Conservation (phyloP, 306 rosid genomes). For the Mimosa bimucronata region DNA sequence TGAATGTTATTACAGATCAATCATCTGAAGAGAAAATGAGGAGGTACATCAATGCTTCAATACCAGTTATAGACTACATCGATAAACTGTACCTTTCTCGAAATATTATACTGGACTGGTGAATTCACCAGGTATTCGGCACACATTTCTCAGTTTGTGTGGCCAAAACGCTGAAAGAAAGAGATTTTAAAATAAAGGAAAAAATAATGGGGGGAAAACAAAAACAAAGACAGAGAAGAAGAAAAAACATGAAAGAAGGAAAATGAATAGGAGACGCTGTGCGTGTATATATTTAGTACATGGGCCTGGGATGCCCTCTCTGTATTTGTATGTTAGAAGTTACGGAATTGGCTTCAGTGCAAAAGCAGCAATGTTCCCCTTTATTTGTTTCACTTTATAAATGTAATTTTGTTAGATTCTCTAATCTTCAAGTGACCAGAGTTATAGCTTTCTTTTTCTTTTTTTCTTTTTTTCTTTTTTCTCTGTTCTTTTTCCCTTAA, state of each 20-base stretch:
- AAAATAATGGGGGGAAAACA: neutral
- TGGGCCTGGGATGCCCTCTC: neutral
- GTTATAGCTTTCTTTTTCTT: neutral
- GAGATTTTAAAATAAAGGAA: neutral
- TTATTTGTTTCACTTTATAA: constrained; percentile 15
- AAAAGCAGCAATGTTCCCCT: constrained; percentile 1
- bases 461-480: too few relatives aligned
- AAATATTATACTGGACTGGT: constrained; percentile 84
- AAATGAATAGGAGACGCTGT: neutral
- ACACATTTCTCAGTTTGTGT: constrained; percentile 1
- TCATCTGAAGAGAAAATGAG: constrained; percentile 88
- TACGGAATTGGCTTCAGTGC: constrained; percentile 28
- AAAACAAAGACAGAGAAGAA: neutral
- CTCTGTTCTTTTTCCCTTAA: neutral
- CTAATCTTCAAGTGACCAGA: neutral
- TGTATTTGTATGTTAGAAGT: constrained; percentile 20
- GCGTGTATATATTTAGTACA: neutral
- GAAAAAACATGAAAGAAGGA: neutral
- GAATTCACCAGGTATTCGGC: constrained; percentile 33
- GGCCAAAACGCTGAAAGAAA: neutral
- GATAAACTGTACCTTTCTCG: constrained; percentile 76
- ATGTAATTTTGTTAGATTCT: constrained; percentile 38
- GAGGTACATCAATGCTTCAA: constrained; percentile 69
- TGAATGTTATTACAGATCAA: constrained; percentile 58
- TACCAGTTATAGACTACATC: constrained; percentile 73